These are phyloP conservation scores for Candida tallmaniae DNA, from an alignment of 805 yeast genomes.

Conservation along the genomic window DNA sequence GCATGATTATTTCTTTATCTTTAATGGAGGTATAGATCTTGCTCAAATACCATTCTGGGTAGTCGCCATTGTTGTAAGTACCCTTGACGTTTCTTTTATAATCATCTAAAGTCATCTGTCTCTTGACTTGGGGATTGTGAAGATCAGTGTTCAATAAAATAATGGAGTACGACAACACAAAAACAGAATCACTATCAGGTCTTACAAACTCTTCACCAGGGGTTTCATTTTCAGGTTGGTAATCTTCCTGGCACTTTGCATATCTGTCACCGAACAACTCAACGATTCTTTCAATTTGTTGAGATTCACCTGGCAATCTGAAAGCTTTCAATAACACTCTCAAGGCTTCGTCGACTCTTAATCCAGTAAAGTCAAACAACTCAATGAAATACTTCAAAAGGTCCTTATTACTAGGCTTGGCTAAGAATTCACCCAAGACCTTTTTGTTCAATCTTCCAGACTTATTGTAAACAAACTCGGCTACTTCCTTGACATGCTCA, in stretches of 20 bases:
- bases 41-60: conserved; percentile 80
- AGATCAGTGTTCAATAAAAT: conserved; percentile 92
- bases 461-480: conserved; percentile 69
- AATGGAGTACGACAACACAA: conserved; percentile 83
- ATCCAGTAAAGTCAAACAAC: conserved; percentile 66
- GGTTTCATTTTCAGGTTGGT: conserved; percentile 9
- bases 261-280: conserved; percentile 83
- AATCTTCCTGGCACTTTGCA: conserved; percentile 52
- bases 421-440: conserved; percentile 78
- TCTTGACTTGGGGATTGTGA: conserved; percentile 88
- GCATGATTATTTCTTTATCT: conserved; percentile 90
- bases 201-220: conserved; percentile 44
- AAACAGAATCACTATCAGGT: conserved; percentile 83
- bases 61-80: conserved; percentile 69
- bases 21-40: conserved; percentile 76
- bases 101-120: conserved; percentile 84
- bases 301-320: conserved; percentile 96
- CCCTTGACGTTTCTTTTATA: conserved; percentile 79
- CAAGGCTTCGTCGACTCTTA: conserved; percentile 90
- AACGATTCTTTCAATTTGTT: conserved; percentile 88
- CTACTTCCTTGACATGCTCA: conserved; percentile 57
- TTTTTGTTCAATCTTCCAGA: conserved; percentile 85
- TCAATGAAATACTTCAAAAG: conserved; percentile 62
- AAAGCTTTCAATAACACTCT: conserved; percentile 77
- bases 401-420: conserved; percentile 64